Conservation (phyloP, 164 flowering plant genomes). For the Piper longum region DNA sequence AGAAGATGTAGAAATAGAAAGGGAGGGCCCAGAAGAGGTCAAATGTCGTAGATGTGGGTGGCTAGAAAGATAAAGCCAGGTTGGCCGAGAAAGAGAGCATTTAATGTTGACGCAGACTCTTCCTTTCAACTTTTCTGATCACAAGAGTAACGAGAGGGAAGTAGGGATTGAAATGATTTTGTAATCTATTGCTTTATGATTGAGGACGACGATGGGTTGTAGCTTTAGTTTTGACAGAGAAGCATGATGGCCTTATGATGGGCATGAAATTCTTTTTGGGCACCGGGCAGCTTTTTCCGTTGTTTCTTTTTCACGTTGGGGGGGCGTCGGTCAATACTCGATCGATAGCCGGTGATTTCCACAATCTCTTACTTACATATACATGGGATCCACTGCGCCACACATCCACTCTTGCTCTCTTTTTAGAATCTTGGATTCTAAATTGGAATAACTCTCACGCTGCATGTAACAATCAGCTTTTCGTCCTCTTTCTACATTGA, state of each 20-base stretch:
- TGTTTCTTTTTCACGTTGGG: neutral
- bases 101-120: slow-evolving; percentile 8
- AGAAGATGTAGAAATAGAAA: neutral
- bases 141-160: neutral
- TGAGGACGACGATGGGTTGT: slow-evolving; percentile 2
- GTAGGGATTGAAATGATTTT: slow-evolving; percentile 13
- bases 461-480: no score
- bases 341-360: no score
- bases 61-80: slow-evolving; percentile 5
- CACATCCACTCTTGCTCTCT: no score
- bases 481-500: neutral
- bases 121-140: neutral
- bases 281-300: neutral
- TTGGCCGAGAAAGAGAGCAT: slow-evolving; percentile 6
- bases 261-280: slow-evolving; percentile 7
- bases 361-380: no score
- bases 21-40: neutral
- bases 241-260: slow-evolving; percentile 22
- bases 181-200: slow-evolving; percentile 27
- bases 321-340: no score
- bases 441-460: no score
- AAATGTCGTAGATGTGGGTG: slow-evolving; percentile 3
- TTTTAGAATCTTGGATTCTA: no score
- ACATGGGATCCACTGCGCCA: no score
- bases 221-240: neutral